These are phyloP conservation scores for Euptelea pleiosperma DNA, from an alignment of 164 flowering plant species.

Conservation along the genomic window DNA sequence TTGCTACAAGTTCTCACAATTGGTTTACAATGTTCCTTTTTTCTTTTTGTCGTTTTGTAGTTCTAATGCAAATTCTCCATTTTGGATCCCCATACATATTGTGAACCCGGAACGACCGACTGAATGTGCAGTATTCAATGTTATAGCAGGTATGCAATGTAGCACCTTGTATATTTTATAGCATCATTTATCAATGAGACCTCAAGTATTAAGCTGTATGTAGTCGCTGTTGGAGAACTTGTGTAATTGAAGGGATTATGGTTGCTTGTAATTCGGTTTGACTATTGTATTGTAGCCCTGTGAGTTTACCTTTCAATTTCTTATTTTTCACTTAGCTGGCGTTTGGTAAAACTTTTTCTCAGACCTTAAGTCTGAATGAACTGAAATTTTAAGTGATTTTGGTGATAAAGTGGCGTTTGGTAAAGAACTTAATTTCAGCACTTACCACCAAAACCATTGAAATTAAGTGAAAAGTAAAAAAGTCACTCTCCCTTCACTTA, in stretches of 20 bases:
- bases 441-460: too few relatives aligned
- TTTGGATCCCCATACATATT: conserved; percentile 98
- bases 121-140: conserved; percentile 89
- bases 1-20: not conserved
- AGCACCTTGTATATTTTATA: not conserved
- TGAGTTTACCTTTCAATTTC: too few relatives aligned
- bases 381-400: too few relatives aligned
- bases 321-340: too few relatives aligned
- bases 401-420: too few relatives aligned
- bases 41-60: conserved; percentile 34
- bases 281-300: too few relatives aligned
- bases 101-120: conserved; percentile 98
- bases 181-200: not conserved
- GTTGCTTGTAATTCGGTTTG: not conserved
- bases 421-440: too few relatives aligned
- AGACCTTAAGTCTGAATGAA: too few relatives aligned
- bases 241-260: not conserved
- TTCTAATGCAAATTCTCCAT: conserved; percentile 83
- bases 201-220: not conserved
- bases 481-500: too few relatives aligned
- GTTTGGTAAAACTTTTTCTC: too few relatives aligned
- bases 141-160: conserved; percentile 70
- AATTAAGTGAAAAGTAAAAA: too few relatives aligned
- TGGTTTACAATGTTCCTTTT: not conserved
- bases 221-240: not conserved